Percentiles rank a stretch among this genome's conserved stretches.
phyloP scores from a whole-genome alignment of 352 stramenopile species.

The Blastocystis sp. region DNA sequence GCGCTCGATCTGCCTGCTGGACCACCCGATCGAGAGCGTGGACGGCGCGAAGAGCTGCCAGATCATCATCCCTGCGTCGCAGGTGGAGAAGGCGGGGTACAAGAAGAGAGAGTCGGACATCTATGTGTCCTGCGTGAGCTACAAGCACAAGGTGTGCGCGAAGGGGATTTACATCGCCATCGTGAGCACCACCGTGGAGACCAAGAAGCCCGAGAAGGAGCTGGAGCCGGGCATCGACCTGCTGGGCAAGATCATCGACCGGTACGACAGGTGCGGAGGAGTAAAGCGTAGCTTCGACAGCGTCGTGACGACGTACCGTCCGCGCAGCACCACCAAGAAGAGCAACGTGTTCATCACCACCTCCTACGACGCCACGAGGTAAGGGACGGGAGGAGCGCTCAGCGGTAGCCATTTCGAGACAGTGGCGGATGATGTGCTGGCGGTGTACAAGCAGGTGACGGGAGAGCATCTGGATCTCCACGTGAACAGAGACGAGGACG shows the following conservation, averaged over 20 bases:
- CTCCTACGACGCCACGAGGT: slow-evolving; percentile 84
- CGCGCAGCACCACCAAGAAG: slow-evolving; percentile 81
- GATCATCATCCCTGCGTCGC: slow-evolving; percentile 96
- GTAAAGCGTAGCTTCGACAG: slow-evolving; percentile 81
- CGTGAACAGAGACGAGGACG: slow-evolving; percentile 45
- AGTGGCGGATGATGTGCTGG: slow-evolving; percentile 90
- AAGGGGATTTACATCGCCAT: slow-evolving; percentile 97
- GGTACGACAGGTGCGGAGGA: slow-evolving; percentile 66
- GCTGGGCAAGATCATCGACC: slow-evolving; percentile 89
- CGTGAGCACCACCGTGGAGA: slow-evolving; percentile 95
- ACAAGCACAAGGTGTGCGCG: slow-evolving; percentile 88
- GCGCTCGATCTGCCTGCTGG: slow-evolving; percentile 96
- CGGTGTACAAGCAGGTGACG: slow-evolving; percentile 95
- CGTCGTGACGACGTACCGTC: slow-evolving; percentile 90
- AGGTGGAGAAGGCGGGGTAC: slow-evolving; percentile 70
- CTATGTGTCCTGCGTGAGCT: slow-evolving; percentile 94
- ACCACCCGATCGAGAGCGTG: slow-evolving; percentile 94
- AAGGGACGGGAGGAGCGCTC: background rate
- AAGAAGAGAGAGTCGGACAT: slow-evolving; percentile 75
- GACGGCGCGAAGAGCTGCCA: slow-evolving; percentile 89
- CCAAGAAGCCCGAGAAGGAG: slow-evolving; percentile 88
- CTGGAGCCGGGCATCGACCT: slow-evolving; percentile 89
- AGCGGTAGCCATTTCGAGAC: slow-evolving; percentile 89
- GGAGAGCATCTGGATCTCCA: slow-evolving; percentile 93
- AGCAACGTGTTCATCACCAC: slow-evolving; percentile 97